Percentiles rank a stretch among this genome's conserved stretches.
Evolutionary conservation across 1,139 yeast genomes (phyloP).

Genomic region (Kodamaea ohmeri): DNA sequence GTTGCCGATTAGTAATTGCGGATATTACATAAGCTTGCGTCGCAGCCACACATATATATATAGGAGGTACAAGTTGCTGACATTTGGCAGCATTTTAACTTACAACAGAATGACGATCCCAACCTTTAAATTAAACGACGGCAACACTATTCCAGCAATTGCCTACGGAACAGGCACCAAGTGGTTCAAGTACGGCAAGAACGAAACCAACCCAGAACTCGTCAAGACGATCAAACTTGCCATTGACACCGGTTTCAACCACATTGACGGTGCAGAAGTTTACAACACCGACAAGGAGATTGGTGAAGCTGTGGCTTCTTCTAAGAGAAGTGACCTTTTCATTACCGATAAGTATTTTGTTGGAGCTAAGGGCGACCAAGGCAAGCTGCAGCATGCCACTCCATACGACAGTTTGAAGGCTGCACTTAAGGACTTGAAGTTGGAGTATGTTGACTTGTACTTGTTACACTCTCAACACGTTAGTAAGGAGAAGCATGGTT

Average conservation of each 20-base stretch:
- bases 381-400: conserved; percentile 16
- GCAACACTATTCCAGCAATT: conserved; percentile 25
- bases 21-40: too few relatives aligned
- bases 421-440: conserved; percentile 31
- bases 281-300: conserved; percentile 35
- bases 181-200: conserved; percentile 29
- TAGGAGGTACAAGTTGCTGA: too few relatives aligned
- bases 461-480: conserved; percentile 47
- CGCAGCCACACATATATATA: too few relatives aligned
- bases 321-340: conserved; percentile 46
- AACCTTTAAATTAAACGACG: conserved; percentile 6
- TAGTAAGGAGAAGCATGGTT: conserved; percentile 38
- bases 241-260: conserved; percentile 30
- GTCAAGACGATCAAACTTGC: conserved; percentile 26
- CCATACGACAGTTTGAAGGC: conserved; percentile 26
- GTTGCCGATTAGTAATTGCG: too few relatives aligned
- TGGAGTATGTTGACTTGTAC: conserved; percentile 50
- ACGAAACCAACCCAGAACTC: conserved; percentile 21
- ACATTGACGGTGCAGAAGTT: conserved; percentile 39
- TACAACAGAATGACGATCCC: conserved; percentile 2
- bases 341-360: conserved; percentile 51
- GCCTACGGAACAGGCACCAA: conserved; percentile 35
- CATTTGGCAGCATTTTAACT: neutral
- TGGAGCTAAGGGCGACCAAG: conserved; percentile 32
- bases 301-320: conserved; percentile 28